Percentiles rank a stretch among this genome's conserved stretches.
Conservation (phyloP, 2,329 filamentous ascomycete species). For the Curvularia sp. region DNA sequence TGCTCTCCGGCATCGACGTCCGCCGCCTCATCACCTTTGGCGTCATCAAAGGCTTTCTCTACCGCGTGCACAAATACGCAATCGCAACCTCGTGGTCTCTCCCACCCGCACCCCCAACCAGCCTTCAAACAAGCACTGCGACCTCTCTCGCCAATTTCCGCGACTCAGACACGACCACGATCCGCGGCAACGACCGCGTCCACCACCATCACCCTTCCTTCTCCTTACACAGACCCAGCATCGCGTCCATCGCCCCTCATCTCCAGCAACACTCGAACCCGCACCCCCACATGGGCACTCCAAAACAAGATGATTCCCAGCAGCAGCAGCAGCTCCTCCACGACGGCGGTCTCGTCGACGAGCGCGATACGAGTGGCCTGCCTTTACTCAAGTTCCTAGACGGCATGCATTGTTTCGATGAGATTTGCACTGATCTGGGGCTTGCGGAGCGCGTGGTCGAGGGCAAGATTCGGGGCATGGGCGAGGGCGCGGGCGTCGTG, state of each 20-base stretch:
- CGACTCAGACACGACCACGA: constrained; percentile 31
- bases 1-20: constrained; percentile 81
- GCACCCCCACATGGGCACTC: constrained; percentile 13
- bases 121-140: constrained; percentile 31
- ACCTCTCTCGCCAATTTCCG: constrained; percentile 24
- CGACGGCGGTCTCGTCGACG: constrained; percentile 21
- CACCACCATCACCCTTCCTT: constrained; percentile 28
- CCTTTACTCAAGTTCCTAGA: constrained; percentile 73
- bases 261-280: constrained; percentile 10
- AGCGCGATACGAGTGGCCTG: constrained; percentile 32
- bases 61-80: constrained; percentile 90
- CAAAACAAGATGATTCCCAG: constrained; percentile 20
- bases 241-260: constrained; percentile 22
- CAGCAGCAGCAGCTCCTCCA: constrained; percentile 14
- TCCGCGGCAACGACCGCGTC: constrained; percentile 23
- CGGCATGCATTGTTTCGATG: constrained; percentile 78
- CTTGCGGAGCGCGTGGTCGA: constrained; percentile 74
- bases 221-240: constrained; percentile 30
- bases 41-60: constrained; percentile 92
- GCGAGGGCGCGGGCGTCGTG: constrained; percentile 44
- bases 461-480: constrained; percentile 65
- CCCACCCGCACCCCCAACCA: constrained; percentile 39
- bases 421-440: constrained; percentile 80
- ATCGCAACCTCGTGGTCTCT: constrained; percentile 57
- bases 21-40: constrained; percentile 94